These are phyloP conservation scores for Fusarium chlamydosporum DNA, from an alignment of 2,329 filamentous ascomycete species.

Conservation along the genomic window DNA sequence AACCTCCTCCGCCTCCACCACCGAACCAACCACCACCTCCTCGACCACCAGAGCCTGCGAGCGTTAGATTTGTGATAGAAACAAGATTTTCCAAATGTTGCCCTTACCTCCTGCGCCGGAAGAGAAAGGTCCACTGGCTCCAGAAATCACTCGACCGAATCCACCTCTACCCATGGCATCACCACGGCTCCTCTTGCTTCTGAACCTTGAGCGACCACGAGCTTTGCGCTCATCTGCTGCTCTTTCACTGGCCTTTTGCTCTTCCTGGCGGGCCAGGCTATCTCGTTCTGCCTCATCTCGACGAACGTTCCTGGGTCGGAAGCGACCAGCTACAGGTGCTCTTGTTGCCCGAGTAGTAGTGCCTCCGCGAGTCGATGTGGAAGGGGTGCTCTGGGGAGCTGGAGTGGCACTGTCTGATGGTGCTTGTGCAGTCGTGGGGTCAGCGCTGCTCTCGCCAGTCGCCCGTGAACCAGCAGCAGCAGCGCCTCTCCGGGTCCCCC, in stretches of 20 bases:
- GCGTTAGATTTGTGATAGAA: constrained; percentile 17
- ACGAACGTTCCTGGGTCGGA: constrained; percentile 64
- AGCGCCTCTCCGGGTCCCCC: constrained; percentile 54
- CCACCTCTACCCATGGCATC: constrained; percentile 62
- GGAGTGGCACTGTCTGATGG: constrained; percentile 40
- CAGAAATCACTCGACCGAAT: constrained; percentile 54
- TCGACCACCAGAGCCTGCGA: constrained; percentile 35
- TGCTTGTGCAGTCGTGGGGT: constrained; percentile 30
- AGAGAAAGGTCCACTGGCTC: constrained; percentile 60
- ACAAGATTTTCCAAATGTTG: constrained; percentile 10
- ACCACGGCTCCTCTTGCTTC: constrained; percentile 61
- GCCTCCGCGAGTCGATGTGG: constrained; percentile 53
- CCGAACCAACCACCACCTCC: constrained; percentile 52
- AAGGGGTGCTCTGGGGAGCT: constrained; percentile 38
- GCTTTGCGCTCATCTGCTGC: constrained; percentile 59
- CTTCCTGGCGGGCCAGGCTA: constrained; percentile 61
- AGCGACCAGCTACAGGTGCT: constrained; percentile 58
- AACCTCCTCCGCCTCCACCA: constrained; percentile 43
- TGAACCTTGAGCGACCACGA: constrained; percentile 57
- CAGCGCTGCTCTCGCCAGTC: constrained; percentile 40
- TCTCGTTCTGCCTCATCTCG: constrained; percentile 66
- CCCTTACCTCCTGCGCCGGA: constrained; percentile 50
- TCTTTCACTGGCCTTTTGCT: constrained; percentile 59
- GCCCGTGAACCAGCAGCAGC: constrained; percentile 48
- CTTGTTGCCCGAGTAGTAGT: constrained; percentile 55